Evolutionary conservation across 2,329 filamentous ascomycete species (phyloP), one percentile per base, ranked within the genome.

Genomic region (Trichophaea hybrida): DNA sequence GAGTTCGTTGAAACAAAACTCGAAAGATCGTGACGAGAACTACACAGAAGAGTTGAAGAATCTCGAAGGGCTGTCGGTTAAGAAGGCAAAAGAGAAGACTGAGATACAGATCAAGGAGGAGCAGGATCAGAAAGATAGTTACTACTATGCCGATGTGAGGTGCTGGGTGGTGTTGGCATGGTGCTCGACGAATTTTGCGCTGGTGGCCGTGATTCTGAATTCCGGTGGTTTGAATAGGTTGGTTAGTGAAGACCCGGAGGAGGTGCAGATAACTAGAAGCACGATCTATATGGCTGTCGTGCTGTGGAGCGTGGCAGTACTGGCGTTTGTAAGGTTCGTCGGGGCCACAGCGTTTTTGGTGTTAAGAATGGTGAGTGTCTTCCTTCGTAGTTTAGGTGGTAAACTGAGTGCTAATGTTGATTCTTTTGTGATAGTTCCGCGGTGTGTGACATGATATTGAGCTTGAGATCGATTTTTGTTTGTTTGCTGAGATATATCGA

Each of bases 111-210:
- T 62, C 3, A 65, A 73, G 3, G 75, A 75, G 8, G 72, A 79
- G 7, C 71, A 75, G 50, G 89, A 12, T 5, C 24, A 96, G 70
- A 88, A 86, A 70, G 90, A 97, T 72, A 88, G 95, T 76, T 93
- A 97, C 72, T 97, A 96, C 74, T 97, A 98, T 79, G 88, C 90
- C 69, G 91, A 90, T 66, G 94, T 98, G 72, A 82, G 93, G 64
- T 93, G 86, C 24, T 81, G 87, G 33, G 90, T 94, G 88, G 32
- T 98, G 97, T 83, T 91, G n/a, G 79, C 83, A 13, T 98, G 93
- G 93, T 84, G 98, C 68, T 96, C 96, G 74, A 91, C 87, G 66
- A 98, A 98, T 74, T 87, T 83, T 60, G 73, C 90, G 46, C 76
- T 98, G 60, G 85, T 88, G 37, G 84, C 97, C 60, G 79, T 84